Conservation (phyloP, 2,329 filamentous ascomycete genomes). For the Penicillium sp. region DNA sequence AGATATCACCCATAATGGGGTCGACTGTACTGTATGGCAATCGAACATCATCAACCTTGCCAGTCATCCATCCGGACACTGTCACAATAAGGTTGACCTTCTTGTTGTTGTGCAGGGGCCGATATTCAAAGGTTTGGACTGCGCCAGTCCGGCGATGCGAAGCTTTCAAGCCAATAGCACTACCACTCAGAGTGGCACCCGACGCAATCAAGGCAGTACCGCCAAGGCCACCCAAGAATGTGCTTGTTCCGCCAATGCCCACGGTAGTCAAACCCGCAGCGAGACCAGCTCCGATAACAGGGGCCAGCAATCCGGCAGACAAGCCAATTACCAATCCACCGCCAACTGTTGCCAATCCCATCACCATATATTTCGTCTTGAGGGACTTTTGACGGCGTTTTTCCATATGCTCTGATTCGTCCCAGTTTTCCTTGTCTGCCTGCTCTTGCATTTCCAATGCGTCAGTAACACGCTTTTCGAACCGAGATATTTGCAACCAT, state of each 20-base stretch:
- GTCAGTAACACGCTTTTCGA: constrained; percentile 96
- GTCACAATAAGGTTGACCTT: constrained; percentile 94
- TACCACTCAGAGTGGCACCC: constrained; percentile 80
- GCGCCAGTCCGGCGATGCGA: constrained; percentile 86
- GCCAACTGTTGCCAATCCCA: constrained; percentile 95
- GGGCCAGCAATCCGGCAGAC: constrained; percentile 87
- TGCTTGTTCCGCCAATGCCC: constrained; percentile 83
- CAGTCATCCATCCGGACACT: constrained; percentile 97
- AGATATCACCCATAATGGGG: constrained; percentile 96
- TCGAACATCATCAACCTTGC: constrained; percentile 94
- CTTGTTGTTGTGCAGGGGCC: constrained; percentile 97
- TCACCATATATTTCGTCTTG: constrained; percentile 85
- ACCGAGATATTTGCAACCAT: constrained; percentile 92
- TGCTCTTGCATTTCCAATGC: constrained; percentile 97
- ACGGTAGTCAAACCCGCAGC: constrained; percentile 95
- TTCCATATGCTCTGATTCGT: constrained; percentile 94
- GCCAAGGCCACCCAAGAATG: constrained; percentile 88
- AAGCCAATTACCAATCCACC: constrained; percentile 94
- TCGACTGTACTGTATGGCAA: constrained; percentile 95
- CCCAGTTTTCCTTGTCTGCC: constrained; percentile 95
- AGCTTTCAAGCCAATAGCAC: constrained; percentile 82
- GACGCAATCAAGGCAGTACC: constrained; percentile 95
- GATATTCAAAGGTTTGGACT: constrained; percentile 95
- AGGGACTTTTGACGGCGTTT: constrained; percentile 77
- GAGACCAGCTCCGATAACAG: constrained; percentile 90